Conservation (phyloP, 2,329 filamentous ascomycete species). For the Grosmannia penicillata region DNA sequence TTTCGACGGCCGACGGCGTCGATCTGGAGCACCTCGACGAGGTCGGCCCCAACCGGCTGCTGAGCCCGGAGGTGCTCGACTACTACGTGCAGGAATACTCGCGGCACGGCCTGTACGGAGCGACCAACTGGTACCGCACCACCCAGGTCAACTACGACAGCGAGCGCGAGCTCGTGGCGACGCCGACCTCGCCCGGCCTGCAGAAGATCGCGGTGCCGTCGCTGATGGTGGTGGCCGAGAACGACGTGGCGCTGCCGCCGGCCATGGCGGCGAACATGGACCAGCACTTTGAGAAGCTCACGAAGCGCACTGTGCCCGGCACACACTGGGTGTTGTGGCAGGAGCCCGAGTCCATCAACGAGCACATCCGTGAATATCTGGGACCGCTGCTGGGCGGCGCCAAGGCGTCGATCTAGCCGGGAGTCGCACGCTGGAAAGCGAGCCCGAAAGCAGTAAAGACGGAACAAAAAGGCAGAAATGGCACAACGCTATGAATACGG, state of each 20-base stretch:
- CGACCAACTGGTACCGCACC: constrained; percentile 80
- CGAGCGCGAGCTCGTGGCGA: constrained; percentile 42
- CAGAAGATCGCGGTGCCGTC: constrained; percentile 47
- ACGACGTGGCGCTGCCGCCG: constrained; percentile 59
- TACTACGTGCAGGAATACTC: constrained; percentile 61
- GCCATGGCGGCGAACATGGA: constrained; percentile 61
- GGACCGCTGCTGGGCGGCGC: constrained; percentile 27
- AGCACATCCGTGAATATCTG: constrained; percentile 52
- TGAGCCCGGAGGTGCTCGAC: constrained; percentile 57
- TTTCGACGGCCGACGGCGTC: constrained; percentile 42
- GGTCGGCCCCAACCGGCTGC: constrained; percentile 39
- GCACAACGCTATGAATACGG: background rate
- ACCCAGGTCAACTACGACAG: constrained; percentile 61
- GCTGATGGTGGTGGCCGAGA: constrained; percentile 59
- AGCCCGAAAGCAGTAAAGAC: too few species aligned
- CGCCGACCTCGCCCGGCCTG: constrained; percentile 29
- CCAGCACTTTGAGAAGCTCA: constrained; percentile 47
- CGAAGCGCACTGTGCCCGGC: constrained; percentile 48
- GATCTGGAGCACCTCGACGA: constrained; percentile 46
- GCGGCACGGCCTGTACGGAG: constrained; percentile 61
- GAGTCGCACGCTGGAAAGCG: too few species aligned
- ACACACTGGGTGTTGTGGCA: constrained; percentile 77
- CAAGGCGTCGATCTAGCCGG: constrained; percentile 25
- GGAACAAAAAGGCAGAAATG: background rate
- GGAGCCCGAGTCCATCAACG: constrained; percentile 55